Evolutionary conservation across 139 green algal genomes (phyloP).

Genomic region (Yamagishiella unicocca): DNA sequence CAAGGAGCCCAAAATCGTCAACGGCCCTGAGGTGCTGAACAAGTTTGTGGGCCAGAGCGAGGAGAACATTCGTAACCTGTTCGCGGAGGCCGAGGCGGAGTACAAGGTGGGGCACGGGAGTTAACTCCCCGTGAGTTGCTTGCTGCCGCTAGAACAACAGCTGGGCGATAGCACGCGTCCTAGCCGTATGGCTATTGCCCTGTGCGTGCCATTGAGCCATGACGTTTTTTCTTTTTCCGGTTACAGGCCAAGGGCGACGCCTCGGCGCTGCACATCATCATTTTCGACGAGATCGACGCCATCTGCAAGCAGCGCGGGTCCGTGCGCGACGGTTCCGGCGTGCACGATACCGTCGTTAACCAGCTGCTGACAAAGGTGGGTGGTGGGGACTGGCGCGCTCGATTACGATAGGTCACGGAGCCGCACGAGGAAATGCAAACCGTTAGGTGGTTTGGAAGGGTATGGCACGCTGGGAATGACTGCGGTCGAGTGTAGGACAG

Average conservation of each 20-base stretch:
- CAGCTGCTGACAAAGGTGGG: conserved; percentile 97
- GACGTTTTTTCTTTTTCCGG: background rate
- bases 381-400: no score
- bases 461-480: no score
- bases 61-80: conserved; percentile 98
- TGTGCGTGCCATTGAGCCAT: no score
- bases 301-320: conserved; percentile 96
- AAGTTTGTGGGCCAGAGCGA: conserved; percentile 97
- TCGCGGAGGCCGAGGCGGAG: conserved; percentile 95
- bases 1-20: conserved; percentile 96
- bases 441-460: no score
- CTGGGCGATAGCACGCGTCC: no score
- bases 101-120: conserved; percentile 72
- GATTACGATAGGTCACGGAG: no score
- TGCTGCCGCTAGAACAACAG: no score
- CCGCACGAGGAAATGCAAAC: no score
- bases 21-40: conserved; percentile 85
- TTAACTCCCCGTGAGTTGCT: no score
- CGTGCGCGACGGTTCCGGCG: conserved; percentile 84
- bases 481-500: no score
- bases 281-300: conserved; percentile 99
- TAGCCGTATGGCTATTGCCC: no score
- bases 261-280: conserved; percentile 98
- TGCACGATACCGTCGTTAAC: conserved; percentile 98
- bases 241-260: conserved; percentile 72